These are phyloP conservation scores for Coprinopsis marcescibilis DNA, from an alignment of 768 basidiomycete species.

Conservation along the genomic window DNA sequence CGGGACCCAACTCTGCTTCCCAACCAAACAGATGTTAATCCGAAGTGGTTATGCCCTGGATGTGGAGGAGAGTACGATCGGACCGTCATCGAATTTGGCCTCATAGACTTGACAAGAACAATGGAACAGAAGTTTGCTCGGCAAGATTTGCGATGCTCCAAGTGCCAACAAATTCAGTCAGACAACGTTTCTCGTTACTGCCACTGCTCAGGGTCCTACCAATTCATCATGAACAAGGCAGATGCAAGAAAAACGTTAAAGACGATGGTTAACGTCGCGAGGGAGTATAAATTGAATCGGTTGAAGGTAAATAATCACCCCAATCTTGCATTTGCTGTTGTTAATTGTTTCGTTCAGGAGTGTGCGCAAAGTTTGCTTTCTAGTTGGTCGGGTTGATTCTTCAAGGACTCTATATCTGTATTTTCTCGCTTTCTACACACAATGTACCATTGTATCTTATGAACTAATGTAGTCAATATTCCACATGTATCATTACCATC, in stretches of 20 bases:
- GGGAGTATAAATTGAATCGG: constrained; percentile 60
- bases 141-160: constrained; percentile 85
- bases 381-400: too few species aligned
- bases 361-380: too few species aligned
- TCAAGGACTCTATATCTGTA: too few species aligned
- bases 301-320: constrained; percentile 66
- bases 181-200: constrained; percentile 86
- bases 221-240: constrained; percentile 62
- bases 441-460: too few species aligned
- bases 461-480: too few species aligned
- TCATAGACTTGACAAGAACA: constrained; percentile 70
- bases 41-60: constrained; percentile 62
- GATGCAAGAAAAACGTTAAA: constrained; percentile 68
- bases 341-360: too few species aligned
- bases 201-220: constrained; percentile 82
- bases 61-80: constrained; percentile 89
- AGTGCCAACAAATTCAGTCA: constrained; percentile 86
- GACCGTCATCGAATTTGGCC: constrained; percentile 76
- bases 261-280: constrained; percentile 81
- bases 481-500: too few species aligned
- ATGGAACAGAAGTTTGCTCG: constrained; percentile 74
- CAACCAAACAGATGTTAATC: constrained; percentile 38
- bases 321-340: too few species aligned
- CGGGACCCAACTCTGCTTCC: constrained; percentile 83
- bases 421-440: too few species aligned